Base-by-base conservation (phyloP, 1,284 basidiomycete species). In the Naganishia sp. region DNA sequence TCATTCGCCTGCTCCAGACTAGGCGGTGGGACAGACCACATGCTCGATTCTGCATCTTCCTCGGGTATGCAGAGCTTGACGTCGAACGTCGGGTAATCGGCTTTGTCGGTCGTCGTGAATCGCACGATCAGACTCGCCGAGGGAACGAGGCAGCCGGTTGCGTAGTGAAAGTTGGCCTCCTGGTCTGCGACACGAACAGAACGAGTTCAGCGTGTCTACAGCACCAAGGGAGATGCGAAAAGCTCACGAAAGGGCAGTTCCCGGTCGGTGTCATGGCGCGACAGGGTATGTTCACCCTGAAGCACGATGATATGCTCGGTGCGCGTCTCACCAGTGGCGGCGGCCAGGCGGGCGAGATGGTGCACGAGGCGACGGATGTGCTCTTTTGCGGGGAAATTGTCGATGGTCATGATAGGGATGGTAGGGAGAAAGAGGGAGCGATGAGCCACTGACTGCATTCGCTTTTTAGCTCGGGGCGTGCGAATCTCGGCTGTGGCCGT, bases 111-210 rank as follows among this genome's bases (percentile, higher is more conserved):
- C 7, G 35, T 6, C 49, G 45, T 70, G 52, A 18, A 69, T 0
- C 83, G 79, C 10, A 90, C 76, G n/a, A 92, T 78, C 10, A 93
- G 77, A 66, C 85, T 86, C 1, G 90, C 87, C 0, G 76, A 77
- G 21, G 90, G 89, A 1, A 92, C 83, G 52, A 83, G 81, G 79
- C 89, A 91, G 67, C 90, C 91, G 0, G 90, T 85, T 6, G 94
- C 82, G 76, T 92, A 94, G 80, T 85, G 88, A 77, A 94, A 95
- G 79, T 94, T 94, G 72, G 88, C 88, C 80, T 94, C 91, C 81
- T 87, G 77, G 55, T 60, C 32, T 28, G 15, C 23, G 25, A 49
- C 18, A 25, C 21, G 18, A 21, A 49, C 49, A 49, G 31, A 42
- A 46, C n/a, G n/a, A n/a, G n/a, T 28, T 55, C n/a, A 63, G 49